These are phyloP conservation scores for Wickerhamiella shivajii DNA, from an alignment of 805 yeast species.

Conservation along the genomic window DNA sequence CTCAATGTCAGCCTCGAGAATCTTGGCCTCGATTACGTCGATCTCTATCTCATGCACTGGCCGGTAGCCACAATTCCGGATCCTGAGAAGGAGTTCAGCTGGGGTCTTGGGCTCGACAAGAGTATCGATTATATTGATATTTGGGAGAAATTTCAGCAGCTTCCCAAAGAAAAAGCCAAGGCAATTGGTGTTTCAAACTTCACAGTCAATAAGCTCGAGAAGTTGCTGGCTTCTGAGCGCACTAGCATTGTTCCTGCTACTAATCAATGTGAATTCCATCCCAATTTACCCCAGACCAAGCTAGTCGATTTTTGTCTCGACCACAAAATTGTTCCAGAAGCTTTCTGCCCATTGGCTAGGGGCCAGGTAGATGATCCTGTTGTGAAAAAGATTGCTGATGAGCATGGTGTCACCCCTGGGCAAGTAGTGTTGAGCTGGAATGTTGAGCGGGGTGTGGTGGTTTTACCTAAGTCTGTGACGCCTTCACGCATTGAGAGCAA, in stretches of 20 bases:
- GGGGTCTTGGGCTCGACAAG: constrained; percentile 22
- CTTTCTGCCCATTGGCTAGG: constrained; percentile 66
- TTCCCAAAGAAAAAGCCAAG: constrained; percentile 35
- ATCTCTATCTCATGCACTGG: constrained; percentile 55
- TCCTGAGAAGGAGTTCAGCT: constrained; percentile 29
- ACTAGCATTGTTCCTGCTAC: constrained; percentile 45
- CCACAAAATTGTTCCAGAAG: constrained; percentile 45
- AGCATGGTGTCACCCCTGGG: constrained; percentile 37
- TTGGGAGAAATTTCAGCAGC: constrained; percentile 44
- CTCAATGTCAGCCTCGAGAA: constrained; percentile 36
- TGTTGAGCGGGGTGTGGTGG: constrained; percentile 43
- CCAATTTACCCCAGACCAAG: constrained; percentile 50
- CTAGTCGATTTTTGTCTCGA: constrained; percentile 37
- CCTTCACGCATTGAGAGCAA: constrained; percentile 40
- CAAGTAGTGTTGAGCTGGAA: constrained; percentile 52
- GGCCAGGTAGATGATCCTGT: constrained; percentile 35
- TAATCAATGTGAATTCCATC: constrained; percentile 65
- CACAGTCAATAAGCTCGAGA: constrained; percentile 35
- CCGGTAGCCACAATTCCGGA: constrained; percentile 18
- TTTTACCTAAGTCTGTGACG: constrained; percentile 58
- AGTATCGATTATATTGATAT: constrained; percentile 36
- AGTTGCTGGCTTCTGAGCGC: constrained; percentile 29
- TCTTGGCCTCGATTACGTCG: constrained; percentile 46
- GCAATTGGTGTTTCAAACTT: constrained; percentile 65
- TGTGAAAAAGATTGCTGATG: constrained; percentile 41